phyloP scores from a whole-genome alignment of 176 grass and related monocot genomes.

The Echinochloa phyllopogon region DNA sequence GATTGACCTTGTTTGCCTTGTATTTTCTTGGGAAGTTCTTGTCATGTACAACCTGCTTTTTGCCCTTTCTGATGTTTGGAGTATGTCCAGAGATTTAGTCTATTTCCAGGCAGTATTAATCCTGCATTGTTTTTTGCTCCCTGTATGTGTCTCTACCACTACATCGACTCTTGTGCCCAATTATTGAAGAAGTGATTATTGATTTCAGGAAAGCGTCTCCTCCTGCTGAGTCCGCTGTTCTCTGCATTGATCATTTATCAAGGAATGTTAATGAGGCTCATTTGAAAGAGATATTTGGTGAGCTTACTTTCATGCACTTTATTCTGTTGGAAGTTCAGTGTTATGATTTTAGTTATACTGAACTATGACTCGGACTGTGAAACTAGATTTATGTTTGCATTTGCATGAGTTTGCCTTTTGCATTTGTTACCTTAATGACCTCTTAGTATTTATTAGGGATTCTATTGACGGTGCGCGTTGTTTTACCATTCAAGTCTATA shows the following conservation, averaged over 20 bases:
- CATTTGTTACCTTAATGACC: not conserved
- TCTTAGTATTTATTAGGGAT: not conserved
- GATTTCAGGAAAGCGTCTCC: conserved; percentile 95
- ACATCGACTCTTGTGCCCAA: not conserved
- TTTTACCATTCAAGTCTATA: not conserved
- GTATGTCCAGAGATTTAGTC: not conserved
- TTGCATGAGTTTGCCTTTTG: not conserved
- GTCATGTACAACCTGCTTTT: not conserved
- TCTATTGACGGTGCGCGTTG: not conserved
- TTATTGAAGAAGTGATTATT: conserved; percentile 12
- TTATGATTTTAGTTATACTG: conserved; percentile 16
- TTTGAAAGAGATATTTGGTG: conserved; percentile 99
- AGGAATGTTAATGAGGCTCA: conserved; percentile 97
- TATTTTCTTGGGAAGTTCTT: conserved; percentile 10
- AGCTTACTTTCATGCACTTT: conserved; percentile 31
- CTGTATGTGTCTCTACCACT: not conserved
- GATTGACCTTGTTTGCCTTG: no score
- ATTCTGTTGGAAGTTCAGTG: conserved; percentile 17
- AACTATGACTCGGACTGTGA: not conserved
- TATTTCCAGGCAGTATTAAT: not conserved
- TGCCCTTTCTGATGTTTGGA: not conserved
- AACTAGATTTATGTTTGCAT: not conserved
- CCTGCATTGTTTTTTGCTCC: not conserved
- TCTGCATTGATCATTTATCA: conserved; percentile 93
- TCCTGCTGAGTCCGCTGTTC: conserved; percentile 74